These are phyloP conservation scores for Quercus engelmannii DNA, from an alignment of 306 rosid genomes.

Conservation along the genomic window DNA sequence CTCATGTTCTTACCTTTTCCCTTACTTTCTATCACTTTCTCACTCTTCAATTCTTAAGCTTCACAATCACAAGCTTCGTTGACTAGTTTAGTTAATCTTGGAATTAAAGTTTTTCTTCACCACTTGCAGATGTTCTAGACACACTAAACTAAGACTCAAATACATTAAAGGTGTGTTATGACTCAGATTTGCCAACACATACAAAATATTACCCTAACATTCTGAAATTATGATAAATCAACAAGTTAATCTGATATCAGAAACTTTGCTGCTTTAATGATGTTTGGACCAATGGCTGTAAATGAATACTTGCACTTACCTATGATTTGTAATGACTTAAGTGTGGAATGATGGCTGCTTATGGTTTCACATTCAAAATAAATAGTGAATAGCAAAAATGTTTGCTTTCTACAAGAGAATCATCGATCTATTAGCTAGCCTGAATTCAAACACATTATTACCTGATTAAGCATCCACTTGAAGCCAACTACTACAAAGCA, in stretches of 20 bases:
- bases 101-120: too few relatives aligned
- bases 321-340: neutral
- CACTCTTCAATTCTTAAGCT: too few relatives aligned
- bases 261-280: neutral
- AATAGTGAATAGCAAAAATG: neutral
- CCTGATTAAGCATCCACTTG: constrained; percentile 99
- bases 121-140: too few relatives aligned
- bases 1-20: too few relatives aligned
- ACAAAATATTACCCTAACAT: too few relatives aligned
- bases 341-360: neutral
- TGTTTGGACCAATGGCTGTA: neutral
- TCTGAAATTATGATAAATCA: neutral
- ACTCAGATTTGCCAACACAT: too few relatives aligned
- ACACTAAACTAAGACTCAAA: too few relatives aligned
- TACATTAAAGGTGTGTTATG: too few relatives aligned
- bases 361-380: neutral
- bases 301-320: neutral
- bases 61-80: too few relatives aligned
- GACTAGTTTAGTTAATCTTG: too few relatives aligned
- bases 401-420: neutral
- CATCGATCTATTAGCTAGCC: neutral
- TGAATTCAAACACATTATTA: constrained; percentile 11
- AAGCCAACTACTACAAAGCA: constrained; percentile 93
- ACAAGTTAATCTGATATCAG: neutral
- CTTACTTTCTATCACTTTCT: too few relatives aligned